Evolutionary conservation across 2,329 filamentous ascomycete genomes (phyloP).

Genomic region (Apiospora arundinis): DNA sequence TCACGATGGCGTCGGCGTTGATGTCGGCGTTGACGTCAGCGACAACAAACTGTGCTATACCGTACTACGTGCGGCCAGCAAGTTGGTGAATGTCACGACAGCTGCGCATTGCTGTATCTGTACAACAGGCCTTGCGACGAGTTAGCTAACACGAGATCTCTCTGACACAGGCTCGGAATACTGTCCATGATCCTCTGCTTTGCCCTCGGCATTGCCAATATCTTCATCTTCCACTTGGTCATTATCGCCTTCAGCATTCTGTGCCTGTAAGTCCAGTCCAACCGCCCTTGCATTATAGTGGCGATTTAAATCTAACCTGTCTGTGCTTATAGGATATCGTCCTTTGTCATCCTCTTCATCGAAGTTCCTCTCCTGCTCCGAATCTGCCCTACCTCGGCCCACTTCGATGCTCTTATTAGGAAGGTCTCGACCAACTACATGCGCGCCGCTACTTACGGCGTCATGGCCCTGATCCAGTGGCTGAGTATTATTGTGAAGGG

Average conservation of each 20-base stretch:
- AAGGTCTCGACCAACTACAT: conserved; percentile 96
- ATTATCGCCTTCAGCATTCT: conserved; percentile 57
- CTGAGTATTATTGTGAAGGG: conserved; percentile 70
- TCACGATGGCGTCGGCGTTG: background rate
- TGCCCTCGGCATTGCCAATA: conserved; percentile 71
- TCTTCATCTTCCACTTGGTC: conserved; percentile 60
- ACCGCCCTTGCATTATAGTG: background rate
- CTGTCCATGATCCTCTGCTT: conserved; percentile 75
- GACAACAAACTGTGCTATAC: background rate
- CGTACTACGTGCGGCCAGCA: conserved; percentile 4
- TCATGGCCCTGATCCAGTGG: conserved; percentile 86
- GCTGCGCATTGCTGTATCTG: conserved; percentile 20
- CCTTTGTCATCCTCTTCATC: conserved; percentile 80
- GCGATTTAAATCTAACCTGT: background rate
- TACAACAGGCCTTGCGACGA: background rate
- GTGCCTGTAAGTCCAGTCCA: conserved; percentile 51
- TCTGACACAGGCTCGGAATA: conserved; percentile 65
- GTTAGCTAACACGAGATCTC: conserved; percentile 30
- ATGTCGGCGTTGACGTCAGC: background rate
- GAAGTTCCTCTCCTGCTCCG: conserved; percentile 94
- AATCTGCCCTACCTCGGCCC: conserved; percentile 93
- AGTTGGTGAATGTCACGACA: background rate
- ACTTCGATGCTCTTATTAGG: conserved; percentile 89
- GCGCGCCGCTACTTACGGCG: conserved; percentile 84
- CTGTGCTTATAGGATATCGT: conserved; percentile 60